Evolutionary conservation across 2,329 filamentous ascomycete genomes (phyloP).

Genomic region (Alternaria metachromatica): DNA sequence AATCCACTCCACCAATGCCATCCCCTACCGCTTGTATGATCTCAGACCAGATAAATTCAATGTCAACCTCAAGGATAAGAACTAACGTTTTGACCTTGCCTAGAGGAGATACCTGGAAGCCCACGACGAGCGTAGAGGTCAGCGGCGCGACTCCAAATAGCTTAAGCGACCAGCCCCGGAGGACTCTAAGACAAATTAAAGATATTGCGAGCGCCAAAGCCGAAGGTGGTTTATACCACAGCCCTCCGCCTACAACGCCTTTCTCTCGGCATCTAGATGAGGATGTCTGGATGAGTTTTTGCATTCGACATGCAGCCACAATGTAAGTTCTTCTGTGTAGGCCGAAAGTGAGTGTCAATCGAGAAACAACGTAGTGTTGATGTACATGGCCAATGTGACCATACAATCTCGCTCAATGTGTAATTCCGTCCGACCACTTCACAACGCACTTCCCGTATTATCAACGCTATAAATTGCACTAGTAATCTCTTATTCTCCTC

Average conservation of each 20-base stretch:
- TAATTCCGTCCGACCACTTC: neutral
- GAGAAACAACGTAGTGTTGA: neutral
- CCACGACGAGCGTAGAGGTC: neutral
- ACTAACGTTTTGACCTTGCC: neutral
- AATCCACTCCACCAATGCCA: neutral
- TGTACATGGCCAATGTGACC: neutral
- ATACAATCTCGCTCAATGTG: neutral
- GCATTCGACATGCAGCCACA: neutral
- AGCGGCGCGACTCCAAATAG: no score
- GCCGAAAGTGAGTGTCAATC: neutral
- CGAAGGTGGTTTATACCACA: neutral
- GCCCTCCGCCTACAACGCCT: neutral
- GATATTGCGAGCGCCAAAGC: no score
- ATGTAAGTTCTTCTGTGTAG: neutral
- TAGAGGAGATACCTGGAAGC: no score
- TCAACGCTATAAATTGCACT: no score
- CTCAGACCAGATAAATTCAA: neutral
- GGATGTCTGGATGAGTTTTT: neutral
- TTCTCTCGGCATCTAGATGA: accelerated
- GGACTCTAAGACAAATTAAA: no score
- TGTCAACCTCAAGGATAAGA: neutral
- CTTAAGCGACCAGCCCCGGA: no score
- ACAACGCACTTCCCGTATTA: neutral
- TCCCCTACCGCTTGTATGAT: neutral
- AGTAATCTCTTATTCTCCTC: no score